Evolutionary conservation across 169 alveolate species (phyloP).

Genomic region (Eimeria brunetti): DNA sequence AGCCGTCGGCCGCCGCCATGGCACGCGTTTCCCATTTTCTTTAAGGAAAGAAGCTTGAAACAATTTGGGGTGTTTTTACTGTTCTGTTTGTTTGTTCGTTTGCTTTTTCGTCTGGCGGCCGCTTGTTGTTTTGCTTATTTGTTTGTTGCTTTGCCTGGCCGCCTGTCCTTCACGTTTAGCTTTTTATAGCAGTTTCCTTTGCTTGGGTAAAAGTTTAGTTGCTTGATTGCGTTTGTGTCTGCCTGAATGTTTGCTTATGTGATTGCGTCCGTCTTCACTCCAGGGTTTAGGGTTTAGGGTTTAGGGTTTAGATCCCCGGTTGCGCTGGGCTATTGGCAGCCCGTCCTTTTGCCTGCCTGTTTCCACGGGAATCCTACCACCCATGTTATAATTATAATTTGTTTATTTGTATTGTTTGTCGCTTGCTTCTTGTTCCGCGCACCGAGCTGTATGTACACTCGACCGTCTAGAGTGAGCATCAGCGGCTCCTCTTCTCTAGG

Average conservation of each 20-base stretch:
- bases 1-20: neutral
- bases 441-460: neutral
- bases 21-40: slow-evolving; percentile 16
- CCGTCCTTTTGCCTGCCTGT: neutral
- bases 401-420: neutral
- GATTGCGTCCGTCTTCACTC: no score
- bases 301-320: neutral
- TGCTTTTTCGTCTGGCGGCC: neutral
- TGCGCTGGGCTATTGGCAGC: neutral
- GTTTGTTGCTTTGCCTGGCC: neutral
- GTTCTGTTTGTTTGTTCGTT: neutral
- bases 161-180: neutral
- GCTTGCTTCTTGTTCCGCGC: neutral
- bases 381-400: neutral
- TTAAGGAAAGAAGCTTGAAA: neutral
- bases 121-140: neutral
- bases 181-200: neutral
- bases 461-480: neutral
- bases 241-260: neutral
- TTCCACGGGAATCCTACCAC: neutral
- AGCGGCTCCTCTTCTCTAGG: neutral
- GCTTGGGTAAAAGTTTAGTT: neutral
- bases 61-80: no score
- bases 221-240: neutral
- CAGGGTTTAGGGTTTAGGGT: neutral